Conservation (phyloP, 169 alveolate species). For the Cardiosporidium cionae region DNA sequence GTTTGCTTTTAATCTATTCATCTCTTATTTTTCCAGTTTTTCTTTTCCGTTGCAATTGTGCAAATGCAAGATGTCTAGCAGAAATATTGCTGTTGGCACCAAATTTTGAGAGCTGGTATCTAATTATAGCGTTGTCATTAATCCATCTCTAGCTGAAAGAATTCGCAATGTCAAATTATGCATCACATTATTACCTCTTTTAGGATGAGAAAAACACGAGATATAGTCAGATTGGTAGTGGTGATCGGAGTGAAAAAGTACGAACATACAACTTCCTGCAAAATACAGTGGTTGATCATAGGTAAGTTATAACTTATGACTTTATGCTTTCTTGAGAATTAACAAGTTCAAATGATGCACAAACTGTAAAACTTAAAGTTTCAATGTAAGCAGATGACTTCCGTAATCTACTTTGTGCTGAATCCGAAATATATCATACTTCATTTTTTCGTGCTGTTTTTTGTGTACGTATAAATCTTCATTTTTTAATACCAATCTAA, state of each 20-base stretch:
- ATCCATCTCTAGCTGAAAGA: not conserved
- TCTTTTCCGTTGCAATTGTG: not conserved
- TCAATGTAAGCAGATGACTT: not conserved
- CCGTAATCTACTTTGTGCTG: not conserved
- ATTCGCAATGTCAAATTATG: no score
- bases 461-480: no score
- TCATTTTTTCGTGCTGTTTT: no score
- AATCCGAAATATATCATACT: not conserved
- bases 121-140: not conserved
- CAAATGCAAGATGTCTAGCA: not conserved
- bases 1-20: not conserved
- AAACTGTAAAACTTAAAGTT: not conserved
- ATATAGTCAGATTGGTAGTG: slow-evolving; percentile 53
- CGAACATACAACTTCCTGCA: slow-evolving; percentile 78
- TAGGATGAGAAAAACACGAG: slow-evolving; percentile 5
- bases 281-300: slow-evolving; percentile 81
- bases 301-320: slow-evolving; percentile 9
- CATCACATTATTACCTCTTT: not conserved
- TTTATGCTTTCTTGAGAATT: not conserved
- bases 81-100: not conserved
- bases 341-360: not conserved
- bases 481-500: no score
- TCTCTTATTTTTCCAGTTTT: not conserved
- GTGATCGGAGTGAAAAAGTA: slow-evolving; percentile 75
- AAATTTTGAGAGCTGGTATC: not conserved